phyloP scores from a whole-genome alignment of 2,329 filamentous ascomycete species.

The Incumbomyces lentus region DNA sequence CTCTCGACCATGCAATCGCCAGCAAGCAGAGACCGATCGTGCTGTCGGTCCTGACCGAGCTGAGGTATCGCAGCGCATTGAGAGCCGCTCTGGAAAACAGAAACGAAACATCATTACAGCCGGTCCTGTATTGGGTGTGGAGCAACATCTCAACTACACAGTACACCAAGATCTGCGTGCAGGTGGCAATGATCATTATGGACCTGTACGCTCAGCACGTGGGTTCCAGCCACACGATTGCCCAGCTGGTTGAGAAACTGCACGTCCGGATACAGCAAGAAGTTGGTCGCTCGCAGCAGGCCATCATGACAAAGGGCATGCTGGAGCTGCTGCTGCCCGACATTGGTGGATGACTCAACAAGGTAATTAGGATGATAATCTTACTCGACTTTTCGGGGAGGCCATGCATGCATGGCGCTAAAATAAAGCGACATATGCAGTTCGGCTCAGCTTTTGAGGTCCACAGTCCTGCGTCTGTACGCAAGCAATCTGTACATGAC shows the following conservation, averaged over 20 bases:
- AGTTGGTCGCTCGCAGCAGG: slow-evolving; percentile 73
- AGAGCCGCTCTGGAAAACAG: slow-evolving; percentile 68
- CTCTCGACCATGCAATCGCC: slow-evolving; percentile 69
- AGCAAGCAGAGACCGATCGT: slow-evolving; percentile 43
- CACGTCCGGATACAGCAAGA: slow-evolving; percentile 62
- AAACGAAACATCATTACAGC: slow-evolving; percentile 70
- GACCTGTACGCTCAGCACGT: slow-evolving; percentile 80
- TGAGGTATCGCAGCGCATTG: slow-evolving; percentile 79
- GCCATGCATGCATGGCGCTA: too few relatives aligned
- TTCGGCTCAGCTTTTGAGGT: too few relatives aligned
- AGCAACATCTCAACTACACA: slow-evolving; percentile 73
- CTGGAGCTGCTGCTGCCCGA: slow-evolving; percentile 53
- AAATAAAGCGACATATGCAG: too few relatives aligned
- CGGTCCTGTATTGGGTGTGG: slow-evolving; percentile 73
- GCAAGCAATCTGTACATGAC: too few relatives aligned
- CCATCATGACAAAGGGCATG: slow-evolving; percentile 77
- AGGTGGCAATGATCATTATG: slow-evolving; percentile 69
- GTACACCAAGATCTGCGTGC: slow-evolving; percentile 69
- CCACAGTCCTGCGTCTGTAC: too few relatives aligned
- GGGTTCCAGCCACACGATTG: slow-evolving; percentile 62
- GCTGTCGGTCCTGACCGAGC: slow-evolving; percentile 69
- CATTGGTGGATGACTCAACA: slow-evolving; percentile 3
- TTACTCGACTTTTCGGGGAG: too few relatives aligned
- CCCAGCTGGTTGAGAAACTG: slow-evolving; percentile 57
- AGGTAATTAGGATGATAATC: too few relatives aligned